These are phyloP conservation scores for Notholithocarpus densiflorus DNA, from an alignment of 306 rosid species.

Conservation along the genomic window DNA sequence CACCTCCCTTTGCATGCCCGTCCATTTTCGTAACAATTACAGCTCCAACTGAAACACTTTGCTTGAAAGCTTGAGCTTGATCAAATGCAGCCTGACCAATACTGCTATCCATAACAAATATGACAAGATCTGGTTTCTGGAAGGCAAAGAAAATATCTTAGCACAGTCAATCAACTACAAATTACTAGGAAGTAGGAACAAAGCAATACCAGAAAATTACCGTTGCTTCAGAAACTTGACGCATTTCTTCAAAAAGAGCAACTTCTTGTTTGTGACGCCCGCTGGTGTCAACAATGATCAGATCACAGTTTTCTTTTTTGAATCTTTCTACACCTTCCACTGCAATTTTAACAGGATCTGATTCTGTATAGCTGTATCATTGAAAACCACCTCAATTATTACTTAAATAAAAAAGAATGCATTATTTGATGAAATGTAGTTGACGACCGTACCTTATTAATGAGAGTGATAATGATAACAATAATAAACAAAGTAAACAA, in stretches of 20 bases:
- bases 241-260: conserved; percentile 92
- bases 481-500: neutral
- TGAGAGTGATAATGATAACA: neutral
- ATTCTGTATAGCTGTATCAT: conserved; percentile 61
- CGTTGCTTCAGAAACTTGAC: conserved; percentile 89
- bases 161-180: neutral
- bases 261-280: conserved; percentile 90
- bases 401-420: conserved; percentile 11
- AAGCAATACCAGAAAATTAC: conserved; percentile 40
- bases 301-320: conserved; percentile 78
- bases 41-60: conserved; percentile 85
- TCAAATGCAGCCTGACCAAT: conserved; percentile 93
- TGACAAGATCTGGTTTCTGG: conserved; percentile 84
- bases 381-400: conserved; percentile 13
- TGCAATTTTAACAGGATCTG: conserved; percentile 80
- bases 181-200: neutral
- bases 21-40: conserved; percentile 82
- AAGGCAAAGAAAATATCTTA: conserved; percentile 27
- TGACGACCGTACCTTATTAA: neutral
- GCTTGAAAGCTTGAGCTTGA: conserved; percentile 81
- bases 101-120: conserved; percentile 90
- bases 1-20: conserved; percentile 91
- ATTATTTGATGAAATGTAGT: neutral
- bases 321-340: conserved; percentile 82
- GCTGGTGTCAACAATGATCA: conserved; percentile 82